Base-by-base conservation (phyloP, 192 early-diverging fungal species). In the Coemansia sp. region DNA sequence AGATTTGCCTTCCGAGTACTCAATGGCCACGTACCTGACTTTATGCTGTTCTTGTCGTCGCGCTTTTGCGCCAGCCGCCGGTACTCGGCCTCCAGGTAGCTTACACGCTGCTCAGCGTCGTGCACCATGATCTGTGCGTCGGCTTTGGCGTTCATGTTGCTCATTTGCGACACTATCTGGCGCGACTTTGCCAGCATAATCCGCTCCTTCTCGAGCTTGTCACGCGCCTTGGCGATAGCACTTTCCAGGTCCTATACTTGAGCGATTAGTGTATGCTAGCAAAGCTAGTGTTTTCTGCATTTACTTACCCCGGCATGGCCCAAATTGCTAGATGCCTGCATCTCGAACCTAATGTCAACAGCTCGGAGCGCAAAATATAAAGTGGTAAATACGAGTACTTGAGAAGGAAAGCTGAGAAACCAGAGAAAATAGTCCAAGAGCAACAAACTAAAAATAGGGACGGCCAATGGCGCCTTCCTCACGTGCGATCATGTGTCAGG, bases 41-140 rank as follows among this genome's bases (percentile, higher is more conserved):
- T 69, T 35, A 82, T 65, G 65, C 73, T 82, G 68, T 72, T 57
- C 64, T 69, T 74, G 55, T 82, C 84, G 23, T 85, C 76, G 66
- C 83, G 83, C 69, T 82, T 81, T 50, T 87, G 75, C 56, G 84
- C 77, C 43, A 92, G 57, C 37, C 83, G 85, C 54, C 79, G 77
- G 50, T 88, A 86, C 72, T 91, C 85, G 58, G 85, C 84, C 48
- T 84, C 83, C 57, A 91, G 80, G 57, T 85, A 92, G 29, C 86
- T 87, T 60, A 92, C 87, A 52, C 83, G 83, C 62, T 85, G 87
- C 62, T 89, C 85, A 27, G 83, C 77, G 41, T 90, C 86, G 52
- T 68, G 74, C 37, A 91, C 83, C 66, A 85, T 85, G 47, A 77
- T 80, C 68, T 96, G 89, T 64, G 93, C 94, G 67, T 93, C 87